Evolutionary conservation across 2,329 filamentous ascomycete genomes (phyloP).

Genomic region (Calonectria montana): DNA sequence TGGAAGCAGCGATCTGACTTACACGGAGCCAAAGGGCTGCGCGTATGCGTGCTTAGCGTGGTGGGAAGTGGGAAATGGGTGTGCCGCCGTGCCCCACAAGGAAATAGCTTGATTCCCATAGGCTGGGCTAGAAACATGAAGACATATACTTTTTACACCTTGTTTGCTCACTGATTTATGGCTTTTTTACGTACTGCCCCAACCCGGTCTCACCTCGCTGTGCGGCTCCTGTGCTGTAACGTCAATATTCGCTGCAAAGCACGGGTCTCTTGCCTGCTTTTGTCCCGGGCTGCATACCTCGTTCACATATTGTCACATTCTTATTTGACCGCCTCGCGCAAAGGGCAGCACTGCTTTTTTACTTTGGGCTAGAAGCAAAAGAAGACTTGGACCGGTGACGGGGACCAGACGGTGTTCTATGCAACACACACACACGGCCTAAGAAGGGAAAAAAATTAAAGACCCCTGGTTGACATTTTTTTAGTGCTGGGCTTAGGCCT

Average conservation of each 20-base stretch:
- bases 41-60: slow-evolving; percentile 1
- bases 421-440: neutral
- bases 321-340: neutral
- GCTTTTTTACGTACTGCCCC: neutral
- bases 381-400: neutral
- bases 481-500: slow-evolving; percentile 12
- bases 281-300: neutral
- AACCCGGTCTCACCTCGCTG: neutral
- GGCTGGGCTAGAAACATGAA: slow-evolving; percentile 23
- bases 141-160: slow-evolving; percentile 42
- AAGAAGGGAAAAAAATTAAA: neutral
- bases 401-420: neutral
- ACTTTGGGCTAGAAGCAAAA: neutral
- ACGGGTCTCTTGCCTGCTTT: neutral
- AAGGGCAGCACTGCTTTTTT: neutral
- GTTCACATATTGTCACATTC: neutral
- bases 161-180: slow-evolving; percentile 16
- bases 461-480: slow-evolving; percentile 5
- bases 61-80: slow-evolving; percentile 3
- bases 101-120: slow-evolving; percentile 24
- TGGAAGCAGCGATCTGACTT: slow-evolving; percentile 20
- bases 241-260: neutral
- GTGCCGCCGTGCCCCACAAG: slow-evolving; percentile 4
- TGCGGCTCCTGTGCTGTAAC: slow-evolving; percentile 5
- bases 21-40: slow-evolving; percentile 15